phyloP scores from a whole-genome alignment of 2,329 filamentous ascomycete genomes.

The Metarhizium album region DNA sequence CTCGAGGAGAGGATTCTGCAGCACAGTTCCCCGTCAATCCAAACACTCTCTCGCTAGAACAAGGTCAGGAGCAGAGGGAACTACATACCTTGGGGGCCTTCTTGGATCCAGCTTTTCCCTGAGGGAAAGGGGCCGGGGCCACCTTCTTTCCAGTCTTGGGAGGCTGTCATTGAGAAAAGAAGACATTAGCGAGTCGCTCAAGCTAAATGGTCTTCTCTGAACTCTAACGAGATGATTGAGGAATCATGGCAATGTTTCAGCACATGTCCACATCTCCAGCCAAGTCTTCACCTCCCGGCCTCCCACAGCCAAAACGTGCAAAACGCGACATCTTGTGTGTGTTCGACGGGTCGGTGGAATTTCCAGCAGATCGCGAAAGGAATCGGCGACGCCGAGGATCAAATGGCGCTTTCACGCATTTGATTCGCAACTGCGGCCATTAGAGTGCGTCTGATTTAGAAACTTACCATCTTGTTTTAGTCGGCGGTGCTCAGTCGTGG shows the following conservation, averaged over 20 bases:
- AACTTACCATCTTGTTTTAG: slow-evolving; percentile 33
- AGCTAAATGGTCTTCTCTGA: slow-evolving; percentile 72
- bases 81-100: slow-evolving; percentile 88
- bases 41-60: neutral
- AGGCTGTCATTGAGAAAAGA: slow-evolving; percentile 99
- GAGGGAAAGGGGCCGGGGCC: slow-evolving; percentile 91
- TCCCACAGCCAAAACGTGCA: neutral
- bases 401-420: slow-evolving; percentile 22
- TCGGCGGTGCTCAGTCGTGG: slow-evolving; percentile 24
- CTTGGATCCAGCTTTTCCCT: slow-evolving; percentile 84
- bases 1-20: slow-evolving; percentile 97
- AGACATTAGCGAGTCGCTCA: slow-evolving; percentile 86
- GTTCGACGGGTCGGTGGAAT: slow-evolving; percentile 21
- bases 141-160: slow-evolving; percentile 97
- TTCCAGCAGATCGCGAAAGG: slow-evolving; percentile 16
- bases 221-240: slow-evolving; percentile 69
- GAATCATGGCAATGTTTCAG: slow-evolving; percentile 42
- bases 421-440: slow-evolving; percentile 28
- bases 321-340: slow-evolving; percentile 8
- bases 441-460: slow-evolving; percentile 21
- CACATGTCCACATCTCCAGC: slow-evolving; percentile 46
- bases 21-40: neutral
- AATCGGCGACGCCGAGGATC: slow-evolving; percentile 20
- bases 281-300: slow-evolving; percentile 45
- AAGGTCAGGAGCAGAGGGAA: neutral